Evolutionary conservation across 1,139 yeast genomes (phyloP).

Genomic region (Debaryomyces psychrophilus): DNA sequence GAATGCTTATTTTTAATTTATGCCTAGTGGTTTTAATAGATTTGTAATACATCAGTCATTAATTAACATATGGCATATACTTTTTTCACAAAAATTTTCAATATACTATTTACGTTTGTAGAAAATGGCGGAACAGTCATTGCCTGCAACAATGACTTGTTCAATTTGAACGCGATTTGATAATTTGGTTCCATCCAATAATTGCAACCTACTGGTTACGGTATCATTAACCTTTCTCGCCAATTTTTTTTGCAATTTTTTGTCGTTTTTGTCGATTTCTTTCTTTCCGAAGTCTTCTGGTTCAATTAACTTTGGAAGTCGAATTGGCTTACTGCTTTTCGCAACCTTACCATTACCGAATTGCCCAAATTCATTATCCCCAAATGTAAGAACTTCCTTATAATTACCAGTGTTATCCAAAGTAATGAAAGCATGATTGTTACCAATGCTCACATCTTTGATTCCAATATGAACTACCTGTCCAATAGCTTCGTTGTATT

Average conservation of each 20-base stretch:
- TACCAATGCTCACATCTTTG: conserved; percentile 60
- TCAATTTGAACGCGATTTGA: conserved; percentile 33
- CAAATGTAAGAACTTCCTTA: conserved; percentile 76
- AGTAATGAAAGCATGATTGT: conserved; percentile 65
- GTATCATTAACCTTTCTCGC: conserved; percentile 35
- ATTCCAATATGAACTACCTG: conserved; percentile 49
- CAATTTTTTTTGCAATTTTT: conserved; percentile 22
- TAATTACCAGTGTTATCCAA: conserved; percentile 46
- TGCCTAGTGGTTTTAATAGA: conserved; percentile 2
- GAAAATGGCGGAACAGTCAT: conserved; percentile 62
- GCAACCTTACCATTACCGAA: conserved; percentile 78
- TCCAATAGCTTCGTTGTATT: conserved; percentile 39
- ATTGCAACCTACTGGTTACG: conserved; percentile 50
- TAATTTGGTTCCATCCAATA: conserved; percentile 33
- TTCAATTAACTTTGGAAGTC: conserved; percentile 59
- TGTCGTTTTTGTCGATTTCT: conserved; percentile 14
- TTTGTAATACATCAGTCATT: not conserved
- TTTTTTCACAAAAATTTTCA: conserved; percentile 1
- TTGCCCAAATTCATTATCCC: conserved; percentile 81
- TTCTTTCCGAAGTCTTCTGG: conserved; percentile 41
- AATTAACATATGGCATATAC: not conserved
- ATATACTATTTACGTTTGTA: conserved; percentile 36
- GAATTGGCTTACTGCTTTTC: conserved; percentile 59
- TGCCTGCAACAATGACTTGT: conserved; percentile 68
- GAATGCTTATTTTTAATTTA: not conserved